Evolutionary conservation across 768 basidiomycete species (phyloP), one percentile per base, ranked within the genome.

Genomic region (Lactarius psammicola): DNA sequence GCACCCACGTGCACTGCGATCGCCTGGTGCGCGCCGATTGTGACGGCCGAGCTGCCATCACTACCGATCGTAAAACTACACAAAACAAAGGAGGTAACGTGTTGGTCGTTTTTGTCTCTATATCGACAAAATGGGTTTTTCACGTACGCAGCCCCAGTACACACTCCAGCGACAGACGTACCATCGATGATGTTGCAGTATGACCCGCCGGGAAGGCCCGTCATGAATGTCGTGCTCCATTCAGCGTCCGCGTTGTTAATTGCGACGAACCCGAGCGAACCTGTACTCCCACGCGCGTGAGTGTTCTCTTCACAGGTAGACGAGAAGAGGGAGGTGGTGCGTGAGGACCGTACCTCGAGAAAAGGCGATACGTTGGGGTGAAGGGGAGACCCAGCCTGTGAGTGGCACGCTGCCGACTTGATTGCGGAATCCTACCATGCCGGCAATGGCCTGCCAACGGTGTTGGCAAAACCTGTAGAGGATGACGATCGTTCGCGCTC

Each of bases 141-240:
- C 11, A 64, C 67, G 34, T 40, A 88, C 87, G 76, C 73, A 36
- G 75, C 64, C 0, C 86, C 87, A 0, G 82, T 79, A 72, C 88
- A 90, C 1, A 70, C 61, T 1, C 81, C 81, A 0, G 64, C 68
- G 0, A 73, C 73, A 31, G 73, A 77, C 36, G 69, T 72, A 10
- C 87, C 87, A 56, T 78, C 81, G 38, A 87, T 78, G 23, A 88
- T 84, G 72, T 90, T 85, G 74, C 88, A 89, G 69, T 89, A 89
- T 4, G 75, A 73, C 0, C 86, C 87, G 30, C 74, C 80, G 0
- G 87, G 80, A 10, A 89, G 75, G 0, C 83, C 81, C 0, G 87
- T 89, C 20, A 75, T 72, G 72, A 89, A 88, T 0, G 82, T 83
- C 0, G 80, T 60, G 9, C 68, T 82, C 88, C 88, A 89, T 0